Percentiles rank a stretch among this genome's conserved stretches.
These are phyloP conservation scores for Cerioporus squamosus DNA, from an alignment of 1,284 basidiomycete genomes.

Conservation along the genomic window DNA sequence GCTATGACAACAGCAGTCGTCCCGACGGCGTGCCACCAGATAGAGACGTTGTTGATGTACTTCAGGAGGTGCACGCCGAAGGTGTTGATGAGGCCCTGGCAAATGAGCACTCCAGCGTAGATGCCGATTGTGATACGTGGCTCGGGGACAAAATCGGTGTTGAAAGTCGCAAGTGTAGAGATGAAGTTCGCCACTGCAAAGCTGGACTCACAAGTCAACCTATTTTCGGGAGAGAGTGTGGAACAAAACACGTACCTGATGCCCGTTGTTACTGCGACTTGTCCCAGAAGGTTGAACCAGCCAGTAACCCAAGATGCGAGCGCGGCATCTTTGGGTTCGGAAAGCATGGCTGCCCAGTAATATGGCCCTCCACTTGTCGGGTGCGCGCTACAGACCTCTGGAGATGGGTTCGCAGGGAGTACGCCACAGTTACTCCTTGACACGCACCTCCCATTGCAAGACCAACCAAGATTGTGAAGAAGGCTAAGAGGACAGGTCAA, in stretches of 20 bases:
- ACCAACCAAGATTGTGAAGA: constrained; percentile 68
- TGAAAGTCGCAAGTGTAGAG: constrained; percentile 62
- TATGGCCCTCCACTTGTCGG: constrained; percentile 78
- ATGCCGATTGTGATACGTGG: constrained; percentile 69
- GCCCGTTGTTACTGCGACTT: constrained; percentile 78
- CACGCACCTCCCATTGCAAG: constrained; percentile 68
- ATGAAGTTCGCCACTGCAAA: constrained; percentile 75
- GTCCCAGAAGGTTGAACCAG: constrained; percentile 78
- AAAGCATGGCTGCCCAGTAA: constrained; percentile 78
- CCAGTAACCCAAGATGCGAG: constrained; percentile 74
- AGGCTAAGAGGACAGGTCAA: constrained; percentile 41
- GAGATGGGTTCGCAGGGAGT: neutral
- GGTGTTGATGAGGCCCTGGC: constrained; percentile 74
- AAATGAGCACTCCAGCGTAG: constrained; percentile 69
- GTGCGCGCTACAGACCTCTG: constrained; percentile 74
- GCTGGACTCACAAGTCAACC: constrained; percentile 35
- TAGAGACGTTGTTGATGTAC: constrained; percentile 71
- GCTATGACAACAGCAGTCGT: constrained; percentile 69
- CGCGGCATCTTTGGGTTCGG: constrained; percentile 54
- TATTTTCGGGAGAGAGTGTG: neutral
- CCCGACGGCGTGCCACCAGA: constrained; percentile 76
- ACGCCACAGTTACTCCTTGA: neutral
- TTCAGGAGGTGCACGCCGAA: constrained; percentile 70
- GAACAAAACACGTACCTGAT: constrained; percentile 49
- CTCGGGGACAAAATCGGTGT: constrained; percentile 59